These are phyloP conservation scores for Mesembryanthemum crystallinum DNA, from an alignment of 148 eudicot species.

Conservation along the genomic window DNA sequence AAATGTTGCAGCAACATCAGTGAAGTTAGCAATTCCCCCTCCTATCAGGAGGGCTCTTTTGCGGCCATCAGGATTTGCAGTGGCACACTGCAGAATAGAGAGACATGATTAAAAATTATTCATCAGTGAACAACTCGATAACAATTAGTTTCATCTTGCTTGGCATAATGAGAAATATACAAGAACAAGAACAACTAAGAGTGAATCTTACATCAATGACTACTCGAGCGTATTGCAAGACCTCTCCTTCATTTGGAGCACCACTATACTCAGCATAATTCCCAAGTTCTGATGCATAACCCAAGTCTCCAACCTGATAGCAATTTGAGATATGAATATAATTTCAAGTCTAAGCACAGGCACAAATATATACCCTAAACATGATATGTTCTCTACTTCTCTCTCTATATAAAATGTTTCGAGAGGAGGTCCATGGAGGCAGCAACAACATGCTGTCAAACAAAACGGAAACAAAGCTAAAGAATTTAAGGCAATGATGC, in stretches of 20 bases:
- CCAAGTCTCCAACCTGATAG: slow-evolving; percentile 77
- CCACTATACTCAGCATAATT: slow-evolving; percentile 93
- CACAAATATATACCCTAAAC: not conserved
- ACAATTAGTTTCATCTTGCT: not conserved
- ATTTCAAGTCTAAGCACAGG: not conserved
- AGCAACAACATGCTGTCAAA: no score
- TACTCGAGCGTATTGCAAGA: slow-evolving; percentile 77
- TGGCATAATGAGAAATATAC: not conserved
- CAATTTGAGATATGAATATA: not conserved
- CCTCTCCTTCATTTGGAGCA: slow-evolving; percentile 89
- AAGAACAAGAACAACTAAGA: not conserved
- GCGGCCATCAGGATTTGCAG: slow-evolving; percentile 83
- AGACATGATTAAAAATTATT: not conserved
- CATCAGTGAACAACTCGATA: not conserved
- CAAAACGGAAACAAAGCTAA: not conserved
- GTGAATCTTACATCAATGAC: slow-evolving; percentile 72
- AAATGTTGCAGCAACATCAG: slow-evolving; percentile 96
- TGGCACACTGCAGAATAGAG: slow-evolving; percentile 63
- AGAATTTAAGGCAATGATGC: no score
- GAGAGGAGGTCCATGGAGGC: no score
- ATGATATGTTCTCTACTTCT: no score
- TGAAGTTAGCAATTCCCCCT: slow-evolving; percentile 93
- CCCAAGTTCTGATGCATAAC: slow-evolving; percentile 85
- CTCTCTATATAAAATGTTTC: no score
- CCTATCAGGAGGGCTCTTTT: slow-evolving; percentile 83